These are phyloP conservation scores for Pestalotiopsis sp. DNA, from an alignment of 2,329 filamentous ascomycete species.

Conservation along the genomic window DNA sequence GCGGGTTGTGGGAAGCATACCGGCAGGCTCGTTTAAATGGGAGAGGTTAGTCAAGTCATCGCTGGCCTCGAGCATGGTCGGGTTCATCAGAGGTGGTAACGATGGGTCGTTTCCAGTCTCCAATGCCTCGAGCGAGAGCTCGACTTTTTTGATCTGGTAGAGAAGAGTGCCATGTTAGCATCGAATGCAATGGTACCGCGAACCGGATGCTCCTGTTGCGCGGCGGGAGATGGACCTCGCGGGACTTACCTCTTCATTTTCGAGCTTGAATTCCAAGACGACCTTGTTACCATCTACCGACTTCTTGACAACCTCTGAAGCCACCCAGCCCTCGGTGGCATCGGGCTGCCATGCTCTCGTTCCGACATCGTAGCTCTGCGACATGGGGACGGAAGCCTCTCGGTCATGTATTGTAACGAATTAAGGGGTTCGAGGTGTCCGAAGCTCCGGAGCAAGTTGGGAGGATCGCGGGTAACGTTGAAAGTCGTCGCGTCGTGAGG, in stretches of 20 bases:
- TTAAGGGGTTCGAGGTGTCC: slow-evolving; percentile 3
- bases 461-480: neutral
- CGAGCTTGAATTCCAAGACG: slow-evolving; percentile 81
- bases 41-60: slow-evolving; percentile 97
- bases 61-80: slow-evolving; percentile 95
- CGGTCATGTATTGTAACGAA: slow-evolving; percentile 5
- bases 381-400: slow-evolving; percentile 57
- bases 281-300: slow-evolving; percentile 82
- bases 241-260: slow-evolving; percentile 82
- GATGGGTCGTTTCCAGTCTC: slow-evolving; percentile 74
- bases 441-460: neutral
- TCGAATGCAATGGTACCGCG: neutral
- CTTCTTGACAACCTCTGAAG: slow-evolving; percentile 91
- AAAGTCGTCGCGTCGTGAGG: slow-evolving; percentile 4
- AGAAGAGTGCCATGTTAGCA: slow-evolving; percentile 7
- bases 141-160: slow-evolving; percentile 71
- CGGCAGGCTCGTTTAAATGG: slow-evolving; percentile 96
- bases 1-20: slow-evolving; percentile 48
- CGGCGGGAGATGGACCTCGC: slow-evolving; percentile 1
- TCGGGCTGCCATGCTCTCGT: slow-evolving; percentile 99
- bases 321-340: slow-evolving; percentile 92
- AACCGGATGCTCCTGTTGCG: neutral
- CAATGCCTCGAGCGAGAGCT: slow-evolving; percentile 75
- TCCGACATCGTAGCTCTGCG: slow-evolving; percentile 92
- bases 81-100: slow-evolving; percentile 95